Conservation (phyloP, 2,329 filamentous ascomycete species). For the Nigrospora osmanthi region DNA sequence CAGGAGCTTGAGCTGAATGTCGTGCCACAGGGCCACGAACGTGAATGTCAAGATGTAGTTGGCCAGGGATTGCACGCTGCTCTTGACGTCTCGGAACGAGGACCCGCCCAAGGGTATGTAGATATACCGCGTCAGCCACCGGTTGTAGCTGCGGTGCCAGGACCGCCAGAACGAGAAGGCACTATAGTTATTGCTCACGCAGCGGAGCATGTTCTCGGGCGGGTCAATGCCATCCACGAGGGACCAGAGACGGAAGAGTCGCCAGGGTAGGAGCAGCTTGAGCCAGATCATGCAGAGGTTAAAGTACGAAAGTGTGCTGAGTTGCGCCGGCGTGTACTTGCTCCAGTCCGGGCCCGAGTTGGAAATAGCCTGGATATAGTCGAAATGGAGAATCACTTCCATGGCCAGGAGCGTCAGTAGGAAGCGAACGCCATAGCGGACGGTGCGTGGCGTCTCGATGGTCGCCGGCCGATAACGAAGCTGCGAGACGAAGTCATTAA, state of each 20-base stretch:
- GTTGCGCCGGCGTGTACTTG: conserved; percentile 76
- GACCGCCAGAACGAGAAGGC: conserved; percentile 88
- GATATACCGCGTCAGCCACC: conserved; percentile 89
- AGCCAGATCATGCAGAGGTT: conserved; percentile 98
- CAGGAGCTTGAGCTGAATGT: conserved; percentile 82
- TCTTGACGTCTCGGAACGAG: conserved; percentile 35
- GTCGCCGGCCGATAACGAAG: conserved; percentile 64
- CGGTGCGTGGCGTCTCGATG: conserved; percentile 61
- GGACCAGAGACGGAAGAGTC: conserved; percentile 97
- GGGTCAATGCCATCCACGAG: conserved; percentile 87
- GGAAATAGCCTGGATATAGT: conserved; percentile 90
- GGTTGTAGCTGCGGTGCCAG: conserved; percentile 94
- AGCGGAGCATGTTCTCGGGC: conserved; percentile 96
- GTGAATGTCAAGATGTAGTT: conserved; percentile 87
- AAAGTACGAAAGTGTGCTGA: conserved; percentile 87
- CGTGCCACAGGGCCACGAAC: conserved; percentile 97
- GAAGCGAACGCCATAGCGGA: conserved; percentile 80
- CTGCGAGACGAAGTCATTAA: conserved; percentile 96
- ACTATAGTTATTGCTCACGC: conserved; percentile 91
- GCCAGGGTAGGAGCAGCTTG: conserved; percentile 92
- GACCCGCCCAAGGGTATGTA: conserved; percentile 84
- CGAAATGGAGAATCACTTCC: conserved; percentile 85
- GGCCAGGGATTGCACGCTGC: conserved; percentile 50
- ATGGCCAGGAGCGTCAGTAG: conserved; percentile 72
- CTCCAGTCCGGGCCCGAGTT: conserved; percentile 74